A percentile compares a stretch with the other conserved stretches of the same genome.
These are phyloP conservation scores for Berkeleyomyces basicola DNA, from an alignment of 2,329 filamentous ascomycete genomes.

Conservation along the genomic window DNA sequence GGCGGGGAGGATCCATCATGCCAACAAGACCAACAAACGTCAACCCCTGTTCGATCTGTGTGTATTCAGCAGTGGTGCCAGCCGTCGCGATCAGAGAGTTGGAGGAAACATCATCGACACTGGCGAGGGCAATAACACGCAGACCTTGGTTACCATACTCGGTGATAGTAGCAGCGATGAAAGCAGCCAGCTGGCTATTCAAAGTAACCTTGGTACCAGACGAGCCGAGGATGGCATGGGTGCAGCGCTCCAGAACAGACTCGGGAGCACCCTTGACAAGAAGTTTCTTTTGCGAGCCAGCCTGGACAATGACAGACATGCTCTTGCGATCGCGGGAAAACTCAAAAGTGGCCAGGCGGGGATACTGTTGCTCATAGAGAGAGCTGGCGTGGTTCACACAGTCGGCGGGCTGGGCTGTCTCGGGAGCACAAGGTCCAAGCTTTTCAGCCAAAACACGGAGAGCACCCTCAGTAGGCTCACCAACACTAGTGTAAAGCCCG, in stretches of 20 bases:
- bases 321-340: slow-evolving; percentile 97
- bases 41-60: slow-evolving; percentile 79
- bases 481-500: slow-evolving; percentile 62
- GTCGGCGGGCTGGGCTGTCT: slow-evolving; percentile 36
- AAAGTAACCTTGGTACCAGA: slow-evolving; percentile 64
- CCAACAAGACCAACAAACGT: slow-evolving; percentile 85
- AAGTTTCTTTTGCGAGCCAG: slow-evolving; percentile 55
- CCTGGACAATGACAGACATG: slow-evolving; percentile 86
- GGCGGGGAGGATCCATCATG: slow-evolving; percentile 92
- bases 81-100: slow-evolving; percentile 57
- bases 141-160: slow-evolving; percentile 86
- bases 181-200: slow-evolving; percentile 47
- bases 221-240: slow-evolving; percentile 59
- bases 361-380: slow-evolving; percentile 62
- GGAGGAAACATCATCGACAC: slow-evolving; percentile 55
- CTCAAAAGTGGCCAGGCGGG: slow-evolving; percentile 74
- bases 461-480: slow-evolving; percentile 90
- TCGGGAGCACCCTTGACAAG: slow-evolving; percentile 95
- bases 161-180: slow-evolving; percentile 64
- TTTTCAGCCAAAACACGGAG: slow-evolving; percentile 86
- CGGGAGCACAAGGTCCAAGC: slow-evolving; percentile 62
- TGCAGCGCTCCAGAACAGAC: slow-evolving; percentile 83
- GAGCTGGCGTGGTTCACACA: slow-evolving; percentile 68
- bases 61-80: slow-evolving; percentile 70
- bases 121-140: slow-evolving; percentile 85